Evolutionary conservation across 208 protist genomes (phyloP).

Genomic region (Entamoeba nuttalli): DNA sequence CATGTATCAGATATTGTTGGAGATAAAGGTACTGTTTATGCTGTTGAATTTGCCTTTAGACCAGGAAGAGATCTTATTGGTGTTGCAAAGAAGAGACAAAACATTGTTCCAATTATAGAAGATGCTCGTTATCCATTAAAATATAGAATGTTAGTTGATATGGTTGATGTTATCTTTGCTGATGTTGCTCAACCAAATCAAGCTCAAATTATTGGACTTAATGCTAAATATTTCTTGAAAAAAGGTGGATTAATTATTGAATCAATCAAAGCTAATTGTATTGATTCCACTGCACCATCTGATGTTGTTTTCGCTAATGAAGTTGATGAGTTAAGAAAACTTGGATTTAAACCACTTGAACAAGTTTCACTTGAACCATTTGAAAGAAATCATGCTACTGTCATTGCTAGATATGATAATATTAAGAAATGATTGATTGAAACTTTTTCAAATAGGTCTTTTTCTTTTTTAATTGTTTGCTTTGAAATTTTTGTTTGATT

Average conservation of each 20-base stretch:
- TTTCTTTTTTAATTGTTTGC: too few relatives aligned
- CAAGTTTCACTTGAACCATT: conserved; percentile 94
- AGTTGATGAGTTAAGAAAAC: conserved; percentile 81
- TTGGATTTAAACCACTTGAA: conserved; percentile 87
- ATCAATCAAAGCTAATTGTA: conserved; percentile 95
- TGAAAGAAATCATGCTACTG: conserved; percentile 95
- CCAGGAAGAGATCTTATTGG: conserved; percentile 96
- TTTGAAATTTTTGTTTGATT: too few relatives aligned
- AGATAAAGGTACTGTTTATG: conserved; percentile 92
- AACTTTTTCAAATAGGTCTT: too few relatives aligned
- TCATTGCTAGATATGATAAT: conserved; percentile 35
- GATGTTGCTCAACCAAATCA: conserved; percentile 99
- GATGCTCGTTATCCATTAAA: conserved; percentile 97
- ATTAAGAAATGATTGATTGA: neutral
- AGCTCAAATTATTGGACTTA: conserved; percentile 83
- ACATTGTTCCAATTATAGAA: conserved; percentile 99
- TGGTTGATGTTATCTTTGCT: conserved; percentile 98
- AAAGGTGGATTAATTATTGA: conserved; percentile 96
- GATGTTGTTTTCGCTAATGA: conserved; percentile 88
- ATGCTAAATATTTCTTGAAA: conserved; percentile 95
- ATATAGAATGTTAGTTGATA: conserved; percentile 86
- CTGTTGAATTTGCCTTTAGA: conserved; percentile 96
- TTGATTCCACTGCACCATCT: conserved; percentile 91
- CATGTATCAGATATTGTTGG: conserved; percentile 98
- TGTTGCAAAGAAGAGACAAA: conserved; percentile 94